Evolutionary conservation across 148 eudicot genomes (phyloP), one percentile per base, ranked within the genome.

Genomic region (Rhododendron kiyosumense): DNA sequence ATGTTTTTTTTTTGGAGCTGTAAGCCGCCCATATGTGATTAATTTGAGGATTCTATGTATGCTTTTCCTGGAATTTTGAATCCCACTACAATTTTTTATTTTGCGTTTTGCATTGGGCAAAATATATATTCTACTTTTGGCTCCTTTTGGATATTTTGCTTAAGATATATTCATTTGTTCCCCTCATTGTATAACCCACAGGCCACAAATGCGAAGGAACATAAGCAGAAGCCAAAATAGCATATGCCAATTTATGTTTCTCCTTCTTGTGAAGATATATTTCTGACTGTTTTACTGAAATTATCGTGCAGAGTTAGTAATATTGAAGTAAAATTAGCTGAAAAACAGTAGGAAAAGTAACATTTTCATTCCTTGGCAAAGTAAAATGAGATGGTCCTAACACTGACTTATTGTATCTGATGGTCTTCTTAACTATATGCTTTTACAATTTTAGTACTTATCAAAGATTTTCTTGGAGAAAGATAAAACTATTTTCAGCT

Each of bases 31-130:
- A 0, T 81, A 6, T 57, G 24, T 81, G 26, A 30, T 24, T 9
- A n/a, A 81, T 81, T 54, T 57, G 49, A 81, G 71, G 46, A 10
- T 81, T 32, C 67, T 79, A 11, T 52, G 17, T 32, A 67, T 28
- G 17, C 71, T 36, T 11, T 81, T 59, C 71, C 84, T 81, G 26
- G 84, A 81, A 81, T 81, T 65, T 54, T 54, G 41, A 81, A 81
- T 81, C 28, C 34, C 41, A 41, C 17, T 54, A 57, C 11, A 57
- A 57, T 34, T 17, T 57, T 57, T 52, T 57, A 14, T 15, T 46
- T 78, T 28, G 5, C 38, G 34, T n/a, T 30, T 49, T 80, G 52
- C 36, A 6, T 34, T 57, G 84, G 71, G 7, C 15, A 57, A 36
- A 36, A 54, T 81, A 34, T 36, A n/a, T 41, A 10, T 57, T 22